Base-by-base conservation (phyloP, 2,329 filamentous ascomycete genomes). In the Bretziella fagacearum region DNA sequence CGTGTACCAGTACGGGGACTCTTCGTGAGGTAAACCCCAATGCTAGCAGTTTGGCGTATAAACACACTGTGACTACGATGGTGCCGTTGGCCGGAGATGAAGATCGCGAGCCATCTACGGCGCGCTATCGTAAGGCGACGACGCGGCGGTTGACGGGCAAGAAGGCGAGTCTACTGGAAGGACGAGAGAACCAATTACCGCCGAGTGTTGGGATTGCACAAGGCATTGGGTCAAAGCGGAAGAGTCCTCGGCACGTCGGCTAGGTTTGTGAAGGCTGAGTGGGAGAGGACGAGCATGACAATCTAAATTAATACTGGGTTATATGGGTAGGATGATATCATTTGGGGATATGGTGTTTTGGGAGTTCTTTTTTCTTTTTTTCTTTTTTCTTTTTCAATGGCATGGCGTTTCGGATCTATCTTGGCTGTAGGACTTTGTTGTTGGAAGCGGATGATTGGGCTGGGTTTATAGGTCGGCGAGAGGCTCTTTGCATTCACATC, bases 21-120 rank as follows among this genome's bases (percentile, higher is more conserved):
- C 64, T 76, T 40, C 68, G 71, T 33, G 73, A 76, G 56, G 64
- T 76, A 29, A 69, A 74, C 56, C 70, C 70, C 27, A 71, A 70
- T 39, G 36, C 32, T 20, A 33, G 18, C 15, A 30, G 43, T 10
- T n/a, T n/a, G n/a, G n/a, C 36, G 30, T 49, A 37, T 8, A 43
- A 49, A 15, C 47, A 46, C 36, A 45, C 42, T 1, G 42, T 49
- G 20, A 49, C 47, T 10, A 49, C 47, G 22, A 49, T 44, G 17
- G 30, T 49, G 17, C 47, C 47, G 15, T 25, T 49, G 17, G 47
- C 43, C 3, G 7, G 23, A 20, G 47, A 45, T 10, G 29, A 36
- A 10, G 35, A 41, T 18, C 27, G 43, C 5, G 29, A 47, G 10
- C 18, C 15, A 3, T 20, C 27, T 7, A 26, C 35, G 3, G 22